phyloP scores from a whole-genome alignment of 169 alveolate genomes.

The Cytauxzoon felis region DNA sequence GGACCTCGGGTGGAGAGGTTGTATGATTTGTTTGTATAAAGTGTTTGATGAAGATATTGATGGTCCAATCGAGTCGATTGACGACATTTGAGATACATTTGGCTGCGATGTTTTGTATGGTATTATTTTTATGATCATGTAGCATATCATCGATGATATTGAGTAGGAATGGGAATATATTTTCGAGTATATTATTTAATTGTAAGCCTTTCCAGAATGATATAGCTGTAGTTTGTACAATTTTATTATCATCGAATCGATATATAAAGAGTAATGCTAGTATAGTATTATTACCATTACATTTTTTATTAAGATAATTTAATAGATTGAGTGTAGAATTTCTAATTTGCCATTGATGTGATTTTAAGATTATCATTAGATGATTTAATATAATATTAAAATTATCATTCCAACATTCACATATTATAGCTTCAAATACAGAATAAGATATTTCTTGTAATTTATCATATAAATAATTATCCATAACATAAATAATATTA shows the following conservation, averaged over 20 bases:
- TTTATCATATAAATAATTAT: constrained; percentile 21
- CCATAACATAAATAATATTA: constrained; percentile 8
- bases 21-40: too few relatives aligned
- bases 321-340: constrained; percentile 9
- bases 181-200: constrained; percentile 18
- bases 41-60: too few relatives aligned
- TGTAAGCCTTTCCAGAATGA: constrained; percentile 44
- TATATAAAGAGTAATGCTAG: constrained; percentile 12
- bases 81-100: constrained; percentile 41
- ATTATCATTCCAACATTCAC: neutral
- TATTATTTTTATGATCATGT: constrained; percentile 19
- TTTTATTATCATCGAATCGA: constrained; percentile 17
- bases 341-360: constrained; percentile 32
- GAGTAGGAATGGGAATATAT: constrained; percentile 29
- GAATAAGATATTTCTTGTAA: constrained; percentile 24
- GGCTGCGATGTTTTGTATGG: constrained; percentile 22
- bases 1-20: too few relatives aligned
- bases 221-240: constrained; percentile 28
- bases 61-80: constrained; percentile 21
- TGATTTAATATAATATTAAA: neutral
- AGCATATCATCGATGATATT: constrained; percentile 24
- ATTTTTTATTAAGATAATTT: constrained; percentile 5
- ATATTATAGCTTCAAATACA: constrained; percentile 13
- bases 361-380: constrained; percentile 5
- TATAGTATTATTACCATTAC: neutral